These are phyloP conservation scores for Neospora caninum DNA, from an alignment of 169 alveolate species.

Conservation along the genomic window DNA sequence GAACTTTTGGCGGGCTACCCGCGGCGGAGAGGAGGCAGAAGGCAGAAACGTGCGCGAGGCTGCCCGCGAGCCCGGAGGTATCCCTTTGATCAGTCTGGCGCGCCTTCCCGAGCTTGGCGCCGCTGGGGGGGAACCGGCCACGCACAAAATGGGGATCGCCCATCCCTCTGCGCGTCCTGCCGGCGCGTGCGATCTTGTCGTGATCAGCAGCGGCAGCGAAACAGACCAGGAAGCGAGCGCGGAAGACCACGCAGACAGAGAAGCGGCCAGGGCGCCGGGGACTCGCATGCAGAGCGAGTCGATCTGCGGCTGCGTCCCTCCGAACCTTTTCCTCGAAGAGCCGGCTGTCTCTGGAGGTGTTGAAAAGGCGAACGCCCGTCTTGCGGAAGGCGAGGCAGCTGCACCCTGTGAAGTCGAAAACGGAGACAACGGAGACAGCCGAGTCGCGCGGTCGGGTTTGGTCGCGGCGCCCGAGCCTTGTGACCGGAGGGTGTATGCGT, in stretches of 20 bases:
- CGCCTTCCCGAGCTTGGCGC: too few relatives aligned
- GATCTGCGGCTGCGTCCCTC: neutral
- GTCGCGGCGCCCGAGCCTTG: too few relatives aligned
- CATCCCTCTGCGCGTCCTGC: neutral
- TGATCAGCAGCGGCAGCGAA: conserved; percentile 20
- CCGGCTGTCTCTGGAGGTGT: neutral
- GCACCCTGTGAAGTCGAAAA: too few relatives aligned
- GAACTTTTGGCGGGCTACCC: neutral
- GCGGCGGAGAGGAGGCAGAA: neutral
- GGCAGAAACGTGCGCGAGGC: neutral
- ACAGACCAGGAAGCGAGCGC: too few relatives aligned
- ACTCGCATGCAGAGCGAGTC: neutral
- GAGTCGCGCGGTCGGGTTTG: too few relatives aligned
- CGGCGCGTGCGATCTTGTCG: neutral
- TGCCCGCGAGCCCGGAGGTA: neutral
- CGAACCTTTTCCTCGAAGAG: neutral
- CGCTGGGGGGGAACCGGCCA: neutral
- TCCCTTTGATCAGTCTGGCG: too few relatives aligned
- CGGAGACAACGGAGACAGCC: too few relatives aligned
- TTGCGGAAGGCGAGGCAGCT: too few relatives aligned
- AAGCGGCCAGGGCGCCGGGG: neutral
- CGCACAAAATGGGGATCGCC: neutral
- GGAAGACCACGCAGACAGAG: neutral
- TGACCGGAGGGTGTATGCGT: too few relatives aligned
- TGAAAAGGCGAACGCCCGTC: too few relatives aligned